Evolutionary conservation across 2,329 filamentous ascomycete genomes (phyloP), one percentile per base, ranked within the genome.

Genomic region (Botryotinia globosa): DNA sequence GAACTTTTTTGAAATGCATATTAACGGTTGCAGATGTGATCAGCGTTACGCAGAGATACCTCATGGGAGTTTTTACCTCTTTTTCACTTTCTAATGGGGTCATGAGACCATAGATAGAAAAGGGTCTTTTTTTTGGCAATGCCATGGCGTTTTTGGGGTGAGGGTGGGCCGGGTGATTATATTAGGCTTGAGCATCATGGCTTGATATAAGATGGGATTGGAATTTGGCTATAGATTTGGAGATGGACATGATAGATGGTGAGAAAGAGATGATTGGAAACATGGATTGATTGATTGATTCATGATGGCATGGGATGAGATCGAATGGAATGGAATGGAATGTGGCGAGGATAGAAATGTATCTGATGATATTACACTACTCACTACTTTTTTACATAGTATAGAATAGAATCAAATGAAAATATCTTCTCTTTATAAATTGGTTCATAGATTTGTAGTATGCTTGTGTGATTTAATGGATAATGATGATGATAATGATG

Each of bases 41-140:
- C 34, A 67, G 65, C 65, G 34, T 42, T 44, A 67, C 25, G n/a
- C 34, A 56, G 39, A 56, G 34, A 67, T 67, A 67, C 48, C 65
- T 67, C 10, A 25, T 56, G n/a, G 34, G 65, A 56, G 48, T 56
- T 56, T 67, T 45, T 14, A 44, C 25, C n/a, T 32, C 42, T 62
- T 39, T 61, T 51, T n/a, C 18, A 32, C 29, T 67, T 56, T 42
- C 22, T 42, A 9, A 12, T n/a, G 64, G 8, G 64, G 64, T 34
- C 48, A 34, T 10, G 32, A 54, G 45, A 39, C 18, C 16, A 42
- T 34, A 42, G 9, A 67, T 10, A 39, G 37, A 18, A 29, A 22
- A 12, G 18, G 39, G 1, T 18, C 14, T 67, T 67, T 56, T 34
- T 48, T 56, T 67, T 42, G 18, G 48, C 65, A 56, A 56, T 39